Conservation (phyloP, 2,329 filamentous ascomycete genomes). For the Fusarium acutatum region DNA sequence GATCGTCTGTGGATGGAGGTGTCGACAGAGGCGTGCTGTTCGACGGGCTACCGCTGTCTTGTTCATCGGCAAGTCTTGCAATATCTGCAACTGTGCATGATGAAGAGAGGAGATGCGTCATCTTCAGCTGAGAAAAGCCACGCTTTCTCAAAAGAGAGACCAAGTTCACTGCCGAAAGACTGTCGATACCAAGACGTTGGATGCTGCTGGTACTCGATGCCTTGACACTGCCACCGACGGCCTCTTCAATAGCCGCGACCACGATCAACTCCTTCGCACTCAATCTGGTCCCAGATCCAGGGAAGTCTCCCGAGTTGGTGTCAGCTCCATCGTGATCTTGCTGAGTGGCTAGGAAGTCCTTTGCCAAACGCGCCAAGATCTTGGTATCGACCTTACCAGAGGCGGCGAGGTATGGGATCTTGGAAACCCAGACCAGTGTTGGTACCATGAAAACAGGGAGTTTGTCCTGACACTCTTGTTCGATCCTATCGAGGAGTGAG, state of each 20-base stretch:
- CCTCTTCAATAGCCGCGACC: not conserved
- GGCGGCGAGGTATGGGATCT: slow-evolving; percentile 14
- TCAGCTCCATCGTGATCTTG: not conserved
- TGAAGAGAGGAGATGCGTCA: not conserved
- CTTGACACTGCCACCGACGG: not conserved
- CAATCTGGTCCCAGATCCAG: fast-evolving
- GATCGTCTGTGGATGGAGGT: not conserved
- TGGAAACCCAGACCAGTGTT: not conserved
- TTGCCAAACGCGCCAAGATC: not conserved
- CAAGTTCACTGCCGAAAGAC: slow-evolving; percentile 11
- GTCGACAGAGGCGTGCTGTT: not conserved
- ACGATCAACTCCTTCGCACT: not conserved
- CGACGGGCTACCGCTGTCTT: fast-evolving
- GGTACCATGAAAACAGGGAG: slow-evolving; percentile 24
- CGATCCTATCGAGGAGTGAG: not conserved
- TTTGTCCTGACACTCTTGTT: not conserved
- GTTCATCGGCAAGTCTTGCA: not conserved
- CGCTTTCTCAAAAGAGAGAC: not conserved
- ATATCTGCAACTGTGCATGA: not conserved
- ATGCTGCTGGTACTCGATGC: not conserved
- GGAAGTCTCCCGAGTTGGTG: fast-evolving
- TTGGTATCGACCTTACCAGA: slow-evolving; percentile 25
- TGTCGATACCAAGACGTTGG: slow-evolving; percentile 14
- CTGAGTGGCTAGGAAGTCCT: not conserved
- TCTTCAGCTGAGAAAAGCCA: slow-evolving; percentile 4